phyloP scores from a whole-genome alignment of 2,329 filamentous ascomycete species.

The Sarocladium strictum region DNA sequence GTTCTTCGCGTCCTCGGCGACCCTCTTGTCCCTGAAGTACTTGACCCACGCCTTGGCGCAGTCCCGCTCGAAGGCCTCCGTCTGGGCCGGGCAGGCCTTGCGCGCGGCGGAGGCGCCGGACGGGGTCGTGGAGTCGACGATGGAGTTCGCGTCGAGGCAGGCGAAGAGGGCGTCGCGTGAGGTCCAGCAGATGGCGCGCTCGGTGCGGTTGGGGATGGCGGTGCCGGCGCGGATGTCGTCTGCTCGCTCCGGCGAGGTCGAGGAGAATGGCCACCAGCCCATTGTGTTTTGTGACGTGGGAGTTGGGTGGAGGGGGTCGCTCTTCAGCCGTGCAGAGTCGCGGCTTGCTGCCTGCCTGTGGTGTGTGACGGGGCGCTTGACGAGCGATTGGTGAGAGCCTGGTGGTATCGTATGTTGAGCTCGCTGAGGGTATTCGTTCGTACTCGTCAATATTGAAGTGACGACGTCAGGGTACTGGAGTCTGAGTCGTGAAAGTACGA shows the following conservation, averaged over 20 bases:
- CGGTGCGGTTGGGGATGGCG: slow-evolving; percentile 77
- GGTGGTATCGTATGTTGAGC: not conserved
- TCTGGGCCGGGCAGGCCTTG: slow-evolving; percentile 33
- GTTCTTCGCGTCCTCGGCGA: slow-evolving; percentile 85
- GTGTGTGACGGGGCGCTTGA: not conserved
- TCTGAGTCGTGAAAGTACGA: not conserved
- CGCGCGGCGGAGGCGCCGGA: slow-evolving; percentile 29
- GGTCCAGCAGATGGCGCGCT: slow-evolving; percentile 83
- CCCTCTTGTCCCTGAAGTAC: slow-evolving; percentile 95
- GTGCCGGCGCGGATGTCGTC: slow-evolving; percentile 49
- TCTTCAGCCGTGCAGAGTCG: too few species aligned
- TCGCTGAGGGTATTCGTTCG: too few species aligned
- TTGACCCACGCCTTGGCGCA: slow-evolving; percentile 93
- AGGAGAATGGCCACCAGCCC: slow-evolving; percentile 43
- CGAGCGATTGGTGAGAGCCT: too few species aligned
- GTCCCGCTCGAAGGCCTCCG: slow-evolving; percentile 65
- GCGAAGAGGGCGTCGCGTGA: slow-evolving; percentile 81
- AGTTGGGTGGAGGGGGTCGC: slow-evolving; percentile 6
- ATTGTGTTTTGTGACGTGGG: slow-evolving; percentile 25
- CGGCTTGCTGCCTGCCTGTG: too few species aligned
- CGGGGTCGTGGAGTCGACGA: slow-evolving; percentile 59
- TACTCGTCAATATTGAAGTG: too few species aligned
- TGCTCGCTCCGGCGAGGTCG: slow-evolving; percentile 32
- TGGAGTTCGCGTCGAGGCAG: slow-evolving; percentile 76
- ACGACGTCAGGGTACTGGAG: not conserved